phyloP scores from a whole-genome alignment of 345 rosid genomes.

The Firmiana major region DNA sequence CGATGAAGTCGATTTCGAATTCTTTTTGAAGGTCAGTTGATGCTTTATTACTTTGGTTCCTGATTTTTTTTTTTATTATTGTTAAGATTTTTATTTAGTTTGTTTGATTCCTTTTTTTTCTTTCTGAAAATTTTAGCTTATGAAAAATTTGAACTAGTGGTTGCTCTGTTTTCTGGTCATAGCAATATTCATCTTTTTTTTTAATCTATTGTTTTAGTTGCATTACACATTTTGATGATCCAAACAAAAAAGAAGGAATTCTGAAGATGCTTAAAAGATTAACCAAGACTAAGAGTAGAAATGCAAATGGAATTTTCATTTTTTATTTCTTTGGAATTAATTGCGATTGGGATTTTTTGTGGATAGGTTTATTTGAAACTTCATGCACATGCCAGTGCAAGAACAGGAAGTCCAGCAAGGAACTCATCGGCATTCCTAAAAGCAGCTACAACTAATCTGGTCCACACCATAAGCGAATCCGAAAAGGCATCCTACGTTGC shows the following conservation, averaged over 20 bases:
- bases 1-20: conserved; percentile 94
- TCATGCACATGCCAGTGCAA: conserved; percentile 76
- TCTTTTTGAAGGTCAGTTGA: conserved; percentile 65
- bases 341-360: neutral
- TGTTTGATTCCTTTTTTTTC: neutral
- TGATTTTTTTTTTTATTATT: neutral
- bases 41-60: neutral
- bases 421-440: conserved; percentile 93
- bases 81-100: neutral
- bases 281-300: neutral
- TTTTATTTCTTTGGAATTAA: neutral
- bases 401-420: conserved; percentile 70
- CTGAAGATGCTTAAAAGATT: conserved; percentile 1
- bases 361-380: conserved; percentile 77
- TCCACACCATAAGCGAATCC: conserved; percentile 92
- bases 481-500: conserved; percentile 91
- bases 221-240: neutral
- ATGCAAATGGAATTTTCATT: neutral
- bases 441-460: conserved; percentile 87
- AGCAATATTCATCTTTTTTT: neutral
- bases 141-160: neutral
- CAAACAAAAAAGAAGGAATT: neutral
- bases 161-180: neutral
- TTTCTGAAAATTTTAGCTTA: neutral
- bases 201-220: neutral